Conservation (phyloP, 768 basidiomycete species). For the Zangia roseola region DNA sequence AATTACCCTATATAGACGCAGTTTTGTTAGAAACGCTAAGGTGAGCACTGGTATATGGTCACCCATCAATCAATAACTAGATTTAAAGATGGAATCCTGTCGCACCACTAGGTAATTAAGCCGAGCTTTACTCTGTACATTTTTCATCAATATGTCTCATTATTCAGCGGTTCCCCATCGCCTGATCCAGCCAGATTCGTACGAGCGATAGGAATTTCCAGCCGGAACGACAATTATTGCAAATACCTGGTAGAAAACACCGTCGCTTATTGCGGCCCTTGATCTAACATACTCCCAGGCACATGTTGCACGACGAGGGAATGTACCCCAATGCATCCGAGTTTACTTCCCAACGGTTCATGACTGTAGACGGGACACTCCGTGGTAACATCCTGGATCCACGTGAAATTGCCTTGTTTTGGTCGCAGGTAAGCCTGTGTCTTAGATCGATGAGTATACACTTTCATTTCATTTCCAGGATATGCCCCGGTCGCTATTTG, state of each 20-base stretch:
- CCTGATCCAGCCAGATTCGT: constrained; percentile 1
- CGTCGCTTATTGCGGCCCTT: neutral
- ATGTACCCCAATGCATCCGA: constrained; percentile 1
- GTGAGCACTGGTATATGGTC: neutral
- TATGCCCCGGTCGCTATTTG: constrained; percentile 3
- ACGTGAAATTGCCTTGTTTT: constrained; percentile 6
- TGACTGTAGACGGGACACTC: neutral
- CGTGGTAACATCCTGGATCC: neutral
- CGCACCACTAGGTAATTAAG: constrained; percentile 1
- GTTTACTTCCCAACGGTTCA: constrained; percentile 1
- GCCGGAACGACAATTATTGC: constrained; percentile 2
- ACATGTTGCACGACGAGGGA: constrained; percentile 3
- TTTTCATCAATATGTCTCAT: neutral
- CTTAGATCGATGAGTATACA: neutral
- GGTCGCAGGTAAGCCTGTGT: constrained; percentile 1
- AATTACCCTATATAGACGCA: constrained; percentile 2
- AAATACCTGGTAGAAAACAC: neutral
- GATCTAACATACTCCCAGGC: neutral
- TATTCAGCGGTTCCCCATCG: constrained; percentile 1
- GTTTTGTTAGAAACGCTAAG: constrained; percentile 2
- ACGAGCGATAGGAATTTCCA: constrained; percentile 1
- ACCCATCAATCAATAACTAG: neutral
- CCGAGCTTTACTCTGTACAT: neutral
- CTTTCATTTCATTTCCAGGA: neutral
- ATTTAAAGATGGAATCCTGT: constrained; percentile 6